Evolutionary conservation across 108 stramenopile species (phyloP).

Genomic region (Conticribra weissflogii): DNA sequence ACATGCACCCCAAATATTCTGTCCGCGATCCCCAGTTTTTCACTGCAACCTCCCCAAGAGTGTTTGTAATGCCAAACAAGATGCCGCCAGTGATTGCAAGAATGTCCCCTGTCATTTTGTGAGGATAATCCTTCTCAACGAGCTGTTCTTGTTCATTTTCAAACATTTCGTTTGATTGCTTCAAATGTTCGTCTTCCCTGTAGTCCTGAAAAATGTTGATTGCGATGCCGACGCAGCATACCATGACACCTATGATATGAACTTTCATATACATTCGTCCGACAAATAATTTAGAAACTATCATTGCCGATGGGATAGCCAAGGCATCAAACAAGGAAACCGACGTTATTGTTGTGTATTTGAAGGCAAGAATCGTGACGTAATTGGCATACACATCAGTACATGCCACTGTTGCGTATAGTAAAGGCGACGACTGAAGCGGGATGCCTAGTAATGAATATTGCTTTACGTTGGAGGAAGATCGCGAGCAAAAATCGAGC

Average conservation of each 20-base stretch:
- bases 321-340: constrained; percentile 92
- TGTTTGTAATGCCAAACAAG: constrained; percentile 89
- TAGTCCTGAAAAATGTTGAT: constrained; percentile 86
- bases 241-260: constrained; percentile 80
- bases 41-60: constrained; percentile 75
- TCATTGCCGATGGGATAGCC: constrained; percentile 94
- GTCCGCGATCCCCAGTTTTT: constrained; percentile 47
- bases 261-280: constrained; percentile 60
- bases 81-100: constrained; percentile 87
- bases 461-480: constrained; percentile 5
- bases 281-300: constrained; percentile 78
- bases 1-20: constrained; percentile 89
- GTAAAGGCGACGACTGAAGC: constrained; percentile 23
- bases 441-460: constrained; percentile 37
- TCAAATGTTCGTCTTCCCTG: constrained; percentile 45
- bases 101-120: constrained; percentile 83
- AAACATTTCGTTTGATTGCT: constrained; percentile 13
- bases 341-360: constrained; percentile 93
- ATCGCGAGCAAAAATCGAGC: constrained; percentile 1
- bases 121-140: constrained; percentile 56
- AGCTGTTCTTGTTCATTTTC: constrained; percentile 40
- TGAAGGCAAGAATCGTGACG: constrained; percentile 64
- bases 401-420: constrained; percentile 47
- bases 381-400: constrained; percentile 80
- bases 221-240: constrained; percentile 85